A percentile compares a stretch with the other conserved stretches of the same genome.
Conservation (phyloP, 2,329 filamentous ascomycete genomes). For the Mariannaea elegans region DNA sequence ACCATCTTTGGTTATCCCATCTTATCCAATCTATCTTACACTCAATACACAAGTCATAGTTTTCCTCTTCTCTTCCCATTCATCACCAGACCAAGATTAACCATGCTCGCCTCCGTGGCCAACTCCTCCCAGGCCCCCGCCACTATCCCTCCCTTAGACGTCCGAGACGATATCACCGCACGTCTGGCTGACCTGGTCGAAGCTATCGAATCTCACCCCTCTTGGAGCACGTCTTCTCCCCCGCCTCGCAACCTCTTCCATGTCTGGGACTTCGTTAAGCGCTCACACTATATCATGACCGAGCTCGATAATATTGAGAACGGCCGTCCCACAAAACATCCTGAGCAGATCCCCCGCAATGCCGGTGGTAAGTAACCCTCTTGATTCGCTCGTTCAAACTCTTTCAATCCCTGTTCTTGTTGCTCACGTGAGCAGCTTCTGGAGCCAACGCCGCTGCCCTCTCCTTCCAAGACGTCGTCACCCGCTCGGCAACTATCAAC, state of each 20-base stretch:
- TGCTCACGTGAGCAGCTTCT: constrained; percentile 24
- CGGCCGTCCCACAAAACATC: constrained; percentile 44
- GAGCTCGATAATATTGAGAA: constrained; percentile 51
- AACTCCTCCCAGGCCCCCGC: constrained; percentile 23
- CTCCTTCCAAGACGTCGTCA: constrained; percentile 43
- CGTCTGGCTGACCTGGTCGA: constrained; percentile 40
- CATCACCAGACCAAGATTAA: constrained; percentile 1
- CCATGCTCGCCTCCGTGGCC: constrained; percentile 27
- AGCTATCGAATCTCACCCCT: constrained; percentile 42
- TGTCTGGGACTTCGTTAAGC: constrained; percentile 53
- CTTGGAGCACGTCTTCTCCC: constrained; percentile 35
- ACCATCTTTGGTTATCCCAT: background rate
- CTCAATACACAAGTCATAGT: background rate
- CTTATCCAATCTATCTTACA: background rate
- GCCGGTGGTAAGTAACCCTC: constrained; percentile 35
- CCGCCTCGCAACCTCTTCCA: constrained; percentile 47
- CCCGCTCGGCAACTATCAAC: constrained; percentile 43
- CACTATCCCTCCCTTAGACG: constrained; percentile 35
- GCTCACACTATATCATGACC: constrained; percentile 52
- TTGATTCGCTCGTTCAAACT: background rate
- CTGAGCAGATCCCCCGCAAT: constrained; percentile 47
- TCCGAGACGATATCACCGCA: constrained; percentile 38
- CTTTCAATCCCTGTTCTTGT: background rate
- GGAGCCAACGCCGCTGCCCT: constrained; percentile 36
- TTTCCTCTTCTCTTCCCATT: background rate